Conservation (phyloP, 257 asterid genomes). For the Lycium ferocissimum region DNA sequence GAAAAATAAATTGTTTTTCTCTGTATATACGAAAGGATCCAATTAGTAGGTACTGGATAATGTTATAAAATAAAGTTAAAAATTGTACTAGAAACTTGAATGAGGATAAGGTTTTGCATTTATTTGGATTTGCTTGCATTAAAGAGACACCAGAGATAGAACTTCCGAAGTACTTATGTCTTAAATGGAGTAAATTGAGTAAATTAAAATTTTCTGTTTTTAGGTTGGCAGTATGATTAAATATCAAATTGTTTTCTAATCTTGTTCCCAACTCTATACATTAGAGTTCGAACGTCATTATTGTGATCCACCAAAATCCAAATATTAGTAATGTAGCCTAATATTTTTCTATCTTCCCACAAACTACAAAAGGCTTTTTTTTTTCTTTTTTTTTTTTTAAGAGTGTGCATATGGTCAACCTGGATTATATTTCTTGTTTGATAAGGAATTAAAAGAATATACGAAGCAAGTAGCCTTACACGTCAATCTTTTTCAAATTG, state of each 20-base stretch:
- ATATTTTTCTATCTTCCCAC: not conserved
- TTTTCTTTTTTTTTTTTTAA: no score
- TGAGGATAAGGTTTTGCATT: not conserved
- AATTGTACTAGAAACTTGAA: not conserved
- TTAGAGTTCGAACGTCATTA: not conserved
- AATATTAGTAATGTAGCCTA: not conserved
- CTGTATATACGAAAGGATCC: no score
- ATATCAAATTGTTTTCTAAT: not conserved
- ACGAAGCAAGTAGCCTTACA: not conserved
- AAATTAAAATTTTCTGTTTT: not conserved
- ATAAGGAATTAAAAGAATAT: not conserved
- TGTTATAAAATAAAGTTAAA: no score
- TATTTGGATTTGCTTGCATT: not conserved
- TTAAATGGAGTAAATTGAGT: not conserved
- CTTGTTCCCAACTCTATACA: no score
- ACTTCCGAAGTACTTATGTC: not conserved
- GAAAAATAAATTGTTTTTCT: no score
- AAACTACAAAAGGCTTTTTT: not conserved
- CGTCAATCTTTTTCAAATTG: not conserved
- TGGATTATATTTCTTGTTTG: not conserved
- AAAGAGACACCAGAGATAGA: not conserved
- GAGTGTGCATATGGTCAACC: not conserved
- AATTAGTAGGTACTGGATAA: no score
- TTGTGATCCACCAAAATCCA: not conserved
- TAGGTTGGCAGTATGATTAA: not conserved